Evolutionary conservation across 805 yeast species (phyloP).

Genomic region (Candida maesae): DNA sequence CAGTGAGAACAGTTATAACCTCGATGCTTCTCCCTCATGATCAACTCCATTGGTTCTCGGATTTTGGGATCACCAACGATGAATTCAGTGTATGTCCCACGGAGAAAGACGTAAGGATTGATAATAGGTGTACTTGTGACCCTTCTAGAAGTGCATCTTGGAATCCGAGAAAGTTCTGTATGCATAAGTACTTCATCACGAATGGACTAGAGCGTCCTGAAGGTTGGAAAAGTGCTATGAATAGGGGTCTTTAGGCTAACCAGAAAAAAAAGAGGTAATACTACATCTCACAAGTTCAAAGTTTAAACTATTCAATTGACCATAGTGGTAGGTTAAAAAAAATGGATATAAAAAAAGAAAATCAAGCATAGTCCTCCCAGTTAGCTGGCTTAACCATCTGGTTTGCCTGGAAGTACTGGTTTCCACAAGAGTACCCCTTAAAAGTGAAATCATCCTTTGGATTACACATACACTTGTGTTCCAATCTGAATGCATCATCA

Average conservation of each 20-base stretch:
- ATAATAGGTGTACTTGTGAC: constrained; percentile 68
- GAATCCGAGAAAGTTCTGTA: constrained; percentile 58
- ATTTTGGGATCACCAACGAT: constrained; percentile 66
- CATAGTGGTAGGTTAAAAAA: too few relatives aligned
- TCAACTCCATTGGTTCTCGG: constrained; percentile 64
- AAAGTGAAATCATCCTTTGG: constrained; percentile 74
- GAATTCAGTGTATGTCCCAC: constrained; percentile 74
- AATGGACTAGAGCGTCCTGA: constrained; percentile 50
- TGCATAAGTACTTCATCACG: constrained; percentile 53
- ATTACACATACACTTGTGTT: constrained; percentile 71
- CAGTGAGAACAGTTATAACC: constrained; percentile 70
- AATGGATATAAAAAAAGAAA: background rate
- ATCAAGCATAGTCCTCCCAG: constrained; percentile 52
- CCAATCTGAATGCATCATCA: constrained; percentile 53
- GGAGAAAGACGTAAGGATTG: constrained; percentile 51
- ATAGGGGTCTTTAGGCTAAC: constrained; percentile 9
- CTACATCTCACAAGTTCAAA: too few relatives aligned
- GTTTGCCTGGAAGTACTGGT: constrained; percentile 53
- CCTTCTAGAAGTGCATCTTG: constrained; percentile 68
- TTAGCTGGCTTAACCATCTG: constrained; percentile 58
- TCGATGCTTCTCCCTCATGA: constrained; percentile 49
- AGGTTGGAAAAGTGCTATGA: constrained; percentile 55
- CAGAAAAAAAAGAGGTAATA: background rate
- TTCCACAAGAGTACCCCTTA: constrained; percentile 72
- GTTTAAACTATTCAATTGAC: too few relatives aligned